Evolutionary conservation across 768 basidiomycete genomes (phyloP), one percentile per base, ranked within the genome.

Genomic region (Suillus spraguei): DNA sequence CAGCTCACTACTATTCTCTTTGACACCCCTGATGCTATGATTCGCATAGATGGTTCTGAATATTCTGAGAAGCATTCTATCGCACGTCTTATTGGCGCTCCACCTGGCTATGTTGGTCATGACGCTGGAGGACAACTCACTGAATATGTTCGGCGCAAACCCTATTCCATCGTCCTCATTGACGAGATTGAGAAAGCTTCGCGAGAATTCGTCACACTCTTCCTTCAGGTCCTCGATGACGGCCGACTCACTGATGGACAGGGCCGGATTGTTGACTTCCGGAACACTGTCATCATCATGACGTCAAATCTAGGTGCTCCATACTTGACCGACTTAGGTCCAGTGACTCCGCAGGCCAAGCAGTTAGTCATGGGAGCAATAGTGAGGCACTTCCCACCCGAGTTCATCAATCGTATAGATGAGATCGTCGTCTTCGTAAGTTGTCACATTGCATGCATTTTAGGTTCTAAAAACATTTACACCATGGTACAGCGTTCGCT

Each of bases 181-280:
- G 92, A 93, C 73, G 93, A 94, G 77, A 88, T 97, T 61, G 95
- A 97, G 76, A 97, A 97, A 76, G 92, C 95, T 7, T 88, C 89
- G 66, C 87, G 87, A 60, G 88, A 87, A 72, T 87, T 90, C 60
- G 84, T 87, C 65, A 89, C 87, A 32, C 79, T 90, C 44, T 87
- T 90, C 71, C 78, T 90, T 1, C 94, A 96, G 75, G 92, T 96
- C 33, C 84, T 97, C 52, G 95, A 97, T 68, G 95, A 97, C 66
- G 95, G 95, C 11, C 87, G 92, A 50, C 81, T 97, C 66, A 97
- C 95, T 24, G 95, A 97, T 68, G 91, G 94, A 8, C 94, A 96
- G 76, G 95, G 95, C n/a, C 87, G 91, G 65, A 81, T 93, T 47
- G 86, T 93, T 22, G 90, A 93, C 76, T 95, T 94, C 83, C 83